phyloP scores from a whole-genome alignment of 768 basidiomycete genomes.

The Mycena olivaceomarginata region DNA sequence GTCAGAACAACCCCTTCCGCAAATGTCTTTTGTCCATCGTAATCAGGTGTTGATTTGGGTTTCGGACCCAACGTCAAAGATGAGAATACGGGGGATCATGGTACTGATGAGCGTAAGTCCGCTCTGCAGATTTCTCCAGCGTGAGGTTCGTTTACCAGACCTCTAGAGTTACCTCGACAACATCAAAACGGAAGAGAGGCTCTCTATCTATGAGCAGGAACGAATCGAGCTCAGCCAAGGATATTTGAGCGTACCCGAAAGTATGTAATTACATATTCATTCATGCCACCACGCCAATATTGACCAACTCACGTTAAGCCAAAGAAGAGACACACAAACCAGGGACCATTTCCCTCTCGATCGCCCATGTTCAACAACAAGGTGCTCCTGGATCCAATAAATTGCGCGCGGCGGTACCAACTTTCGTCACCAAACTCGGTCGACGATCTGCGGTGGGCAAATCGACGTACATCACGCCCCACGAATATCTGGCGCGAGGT shows the following conservation, averaged over 20 bases:
- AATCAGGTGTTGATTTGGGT: no score
- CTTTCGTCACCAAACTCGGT: not conserved
- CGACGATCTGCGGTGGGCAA: not conserved
- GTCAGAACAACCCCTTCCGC: no score
- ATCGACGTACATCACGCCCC: not conserved
- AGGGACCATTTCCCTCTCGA: slow-evolving; percentile 13
- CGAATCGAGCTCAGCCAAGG: not conserved
- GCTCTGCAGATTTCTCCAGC: no score
- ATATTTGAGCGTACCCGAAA: not conserved
- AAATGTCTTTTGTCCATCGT: no score
- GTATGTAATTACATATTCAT: not conserved
- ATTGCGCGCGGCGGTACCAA: not conserved
- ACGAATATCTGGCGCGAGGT: slow-evolving; percentile 22
- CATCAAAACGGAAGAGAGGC: not conserved
- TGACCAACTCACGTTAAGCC: not conserved
- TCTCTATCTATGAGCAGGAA: slow-evolving; percentile 12
- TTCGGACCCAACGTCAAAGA: no score
- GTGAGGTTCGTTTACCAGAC: no score
- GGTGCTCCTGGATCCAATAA: not conserved
- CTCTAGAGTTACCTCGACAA: slow-evolving; percentile 16
- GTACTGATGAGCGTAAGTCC: no score
- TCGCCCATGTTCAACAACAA: slow-evolving; percentile 11
- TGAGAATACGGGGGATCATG: no score
- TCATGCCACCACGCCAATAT: not conserved
- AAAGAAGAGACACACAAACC: not conserved